phyloP scores from a whole-genome alignment of 306 rosid genomes.

The Leucaena leucocephala region DNA sequence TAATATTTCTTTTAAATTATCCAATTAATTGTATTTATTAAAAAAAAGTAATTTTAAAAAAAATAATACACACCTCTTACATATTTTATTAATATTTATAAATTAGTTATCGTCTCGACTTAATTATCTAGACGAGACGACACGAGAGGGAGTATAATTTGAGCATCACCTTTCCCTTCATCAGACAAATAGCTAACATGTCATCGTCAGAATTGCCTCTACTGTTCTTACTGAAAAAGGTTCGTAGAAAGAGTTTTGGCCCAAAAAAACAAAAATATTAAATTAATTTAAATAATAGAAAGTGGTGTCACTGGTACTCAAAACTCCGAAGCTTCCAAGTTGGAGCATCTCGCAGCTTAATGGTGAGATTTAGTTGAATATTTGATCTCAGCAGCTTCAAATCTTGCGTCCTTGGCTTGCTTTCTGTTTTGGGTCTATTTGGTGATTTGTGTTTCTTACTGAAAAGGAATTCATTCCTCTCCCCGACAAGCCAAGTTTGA shows the following conservation, averaged over 20 bases:
- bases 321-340: conserved; percentile 6
- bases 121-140: too few relatives aligned
- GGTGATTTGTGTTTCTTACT: not conserved
- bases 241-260: not conserved
- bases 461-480: not conserved
- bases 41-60: too few relatives aligned
- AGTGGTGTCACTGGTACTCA: not conserved
- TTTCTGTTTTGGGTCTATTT: conserved; percentile 1
- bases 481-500: not conserved
- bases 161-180: too few relatives aligned
- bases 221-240: not conserved
- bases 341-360: conserved; percentile 20
- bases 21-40: too few relatives aligned
- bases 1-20: too few relatives aligned
- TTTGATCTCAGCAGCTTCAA: conserved; percentile 7
- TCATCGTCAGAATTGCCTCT: not conserved
- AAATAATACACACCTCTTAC: too few relatives aligned
- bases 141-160: too few relatives aligned
- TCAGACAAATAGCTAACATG: not conserved
- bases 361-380: conserved; percentile 28
- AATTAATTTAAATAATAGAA: not conserved
- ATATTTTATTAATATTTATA: too few relatives aligned
- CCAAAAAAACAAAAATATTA: not conserved
- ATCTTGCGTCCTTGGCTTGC: not conserved
- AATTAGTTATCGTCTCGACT: too few relatives aligned